Evolutionary conservation across 495 filamentous ascomycete species (phyloP), one percentile per base, ranked within the genome.

Genomic region (Hypoxylon perforatum): DNA sequence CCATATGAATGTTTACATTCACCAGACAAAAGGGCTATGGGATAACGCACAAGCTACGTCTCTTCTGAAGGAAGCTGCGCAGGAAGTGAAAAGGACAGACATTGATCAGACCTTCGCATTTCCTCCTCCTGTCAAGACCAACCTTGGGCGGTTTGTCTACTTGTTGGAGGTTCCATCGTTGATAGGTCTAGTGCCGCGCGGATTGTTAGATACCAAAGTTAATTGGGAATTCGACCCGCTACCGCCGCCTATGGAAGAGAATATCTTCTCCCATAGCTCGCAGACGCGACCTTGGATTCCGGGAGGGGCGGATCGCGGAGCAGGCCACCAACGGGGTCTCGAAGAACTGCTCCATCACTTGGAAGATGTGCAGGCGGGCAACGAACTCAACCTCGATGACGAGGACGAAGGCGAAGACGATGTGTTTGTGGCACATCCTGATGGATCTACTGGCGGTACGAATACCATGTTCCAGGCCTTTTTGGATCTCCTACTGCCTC

Each of bases 1-100:
- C 10, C 80, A 93, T 54, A 87, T 88, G 1, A 87, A 91, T 63
- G 82, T 97, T 0, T 98, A 97, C 74, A 85, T 93, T 36, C 78
- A 86, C 19, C 86, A 89, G 28, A 86, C 91, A 2, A 95, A 94
- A 71, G 92, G 96, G 70, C 82, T 97, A 14, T 99, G 96, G 96
- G 92, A 92, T 61, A 92, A 90, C 1, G 85, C 93, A 0, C 88
- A 91, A 66, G 85, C 88, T 8, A 86, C 85, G 0, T 79, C 85
- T 23, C 76, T 97, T 4, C 82, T 99, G 1, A 83, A 90, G 22
- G 88, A 93, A 65, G 86, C 91, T 15, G 92, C 89, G 25, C 65
- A 72, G 5, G 81, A 87, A 23, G 87, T 85, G 25, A 78, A 73
- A 35, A 78, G 74, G 25, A 60, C 72, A 3, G 65, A 80, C 6